Conservation (phyloP, 306 rosid species). For the Vigna nakashimae region DNA sequence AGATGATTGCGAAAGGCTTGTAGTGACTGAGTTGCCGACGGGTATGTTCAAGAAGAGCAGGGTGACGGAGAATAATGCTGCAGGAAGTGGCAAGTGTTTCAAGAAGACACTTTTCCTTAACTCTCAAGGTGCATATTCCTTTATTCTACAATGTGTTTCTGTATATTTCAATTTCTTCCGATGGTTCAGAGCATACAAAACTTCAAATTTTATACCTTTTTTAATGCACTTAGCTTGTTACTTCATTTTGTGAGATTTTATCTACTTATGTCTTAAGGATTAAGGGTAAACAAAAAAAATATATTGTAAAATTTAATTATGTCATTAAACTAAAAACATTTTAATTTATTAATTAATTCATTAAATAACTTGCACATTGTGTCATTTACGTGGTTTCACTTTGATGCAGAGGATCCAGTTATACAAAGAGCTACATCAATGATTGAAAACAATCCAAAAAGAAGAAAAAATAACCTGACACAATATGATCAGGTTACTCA, state of each 20-base stretch:
- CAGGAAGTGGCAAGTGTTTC: conserved; percentile 36
- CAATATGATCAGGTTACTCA: conserved; percentile 27
- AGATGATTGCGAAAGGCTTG: conserved; percentile 54
- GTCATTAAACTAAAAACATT: too few relatives aligned
- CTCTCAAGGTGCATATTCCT: conserved; percentile 54
- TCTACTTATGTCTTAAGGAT: too few relatives aligned
- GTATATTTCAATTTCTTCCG: background rate
- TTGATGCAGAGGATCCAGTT: conserved; percentile 46
- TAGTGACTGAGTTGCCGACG: conserved; percentile 67
- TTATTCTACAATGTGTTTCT: background rate
- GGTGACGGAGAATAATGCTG: conserved; percentile 38
- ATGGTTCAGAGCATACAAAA: background rate
- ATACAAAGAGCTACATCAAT: conserved; percentile 3
- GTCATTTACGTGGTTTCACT: background rate
- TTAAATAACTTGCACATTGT: background rate
- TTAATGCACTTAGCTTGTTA: background rate
- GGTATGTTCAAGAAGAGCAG: conserved; percentile 58
- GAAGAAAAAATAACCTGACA: conserved; percentile 19
- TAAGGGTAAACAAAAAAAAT: too few relatives aligned
- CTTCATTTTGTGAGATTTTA: too few relatives aligned
- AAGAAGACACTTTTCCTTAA: conserved; percentile 45
- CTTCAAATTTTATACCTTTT: background rate
- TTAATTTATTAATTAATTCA: background rate
- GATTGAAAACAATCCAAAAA: conserved; percentile 35
- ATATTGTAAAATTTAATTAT: too few relatives aligned